These are phyloP conservation scores for Grosmannia penicillata DNA, from an alignment of 2,329 filamentous ascomycete species.

Conservation along the genomic window DNA sequence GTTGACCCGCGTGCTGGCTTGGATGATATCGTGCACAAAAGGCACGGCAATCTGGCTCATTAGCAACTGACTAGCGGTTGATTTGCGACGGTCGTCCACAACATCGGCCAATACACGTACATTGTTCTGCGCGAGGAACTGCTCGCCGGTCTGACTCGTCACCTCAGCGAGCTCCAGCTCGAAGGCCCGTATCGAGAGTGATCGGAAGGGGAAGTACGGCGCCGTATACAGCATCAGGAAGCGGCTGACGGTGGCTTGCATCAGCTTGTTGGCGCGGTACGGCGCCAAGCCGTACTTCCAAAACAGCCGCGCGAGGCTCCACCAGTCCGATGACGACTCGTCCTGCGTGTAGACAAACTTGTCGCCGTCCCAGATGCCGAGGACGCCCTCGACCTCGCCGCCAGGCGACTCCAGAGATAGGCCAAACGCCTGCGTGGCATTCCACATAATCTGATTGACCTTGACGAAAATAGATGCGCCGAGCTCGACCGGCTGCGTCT, in stretches of 20 bases:
- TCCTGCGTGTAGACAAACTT: conserved; percentile 55
- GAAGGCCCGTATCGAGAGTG: conserved; percentile 52
- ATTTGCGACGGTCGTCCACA: too few species aligned
- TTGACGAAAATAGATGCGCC: conserved; percentile 87
- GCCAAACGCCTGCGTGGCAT: conserved; percentile 56
- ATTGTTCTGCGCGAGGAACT: conserved; percentile 53
- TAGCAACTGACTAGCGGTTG: neutral
- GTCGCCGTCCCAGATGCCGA: conserved; percentile 77
- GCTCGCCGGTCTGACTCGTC: conserved; percentile 57
- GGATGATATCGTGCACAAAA: conserved; percentile 71
- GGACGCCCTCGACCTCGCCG: conserved; percentile 33
- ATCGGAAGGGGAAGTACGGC: conserved; percentile 73
- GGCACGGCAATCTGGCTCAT: conserved; percentile 36
- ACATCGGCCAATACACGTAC: conserved; percentile 18
- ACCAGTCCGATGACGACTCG: conserved; percentile 52
- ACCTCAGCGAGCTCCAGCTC: conserved; percentile 51
- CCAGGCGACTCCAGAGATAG: conserved; percentile 38
- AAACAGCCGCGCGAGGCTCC: conserved; percentile 63
- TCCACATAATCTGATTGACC: conserved; percentile 68
- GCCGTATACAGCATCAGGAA: conserved; percentile 71
- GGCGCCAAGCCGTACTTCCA: conserved; percentile 80
- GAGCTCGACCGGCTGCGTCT: conserved; percentile 59
- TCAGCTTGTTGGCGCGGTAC: conserved; percentile 55
- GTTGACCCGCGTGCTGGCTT: conserved; percentile 84
- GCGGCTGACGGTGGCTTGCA: conserved; percentile 52